Conservation (phyloP, 768 basidiomycete species). For the Boletus huronensis region DNA sequence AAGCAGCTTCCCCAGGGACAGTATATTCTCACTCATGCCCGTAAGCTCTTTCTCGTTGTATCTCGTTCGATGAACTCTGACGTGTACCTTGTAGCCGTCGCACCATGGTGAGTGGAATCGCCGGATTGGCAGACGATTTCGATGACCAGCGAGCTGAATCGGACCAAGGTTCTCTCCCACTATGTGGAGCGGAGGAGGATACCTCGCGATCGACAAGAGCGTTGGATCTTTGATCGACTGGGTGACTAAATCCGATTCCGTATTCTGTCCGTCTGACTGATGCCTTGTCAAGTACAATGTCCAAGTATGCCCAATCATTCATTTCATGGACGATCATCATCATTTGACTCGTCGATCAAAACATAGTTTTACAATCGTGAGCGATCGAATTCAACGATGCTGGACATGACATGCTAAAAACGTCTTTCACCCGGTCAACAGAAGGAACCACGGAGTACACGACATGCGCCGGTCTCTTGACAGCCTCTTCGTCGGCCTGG, state of each 20-base stretch:
- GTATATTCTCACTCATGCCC: slow-evolving; percentile 36
- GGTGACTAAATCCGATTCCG: slow-evolving; percentile 23
- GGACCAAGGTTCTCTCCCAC: slow-evolving; percentile 19
- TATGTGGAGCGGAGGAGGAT: slow-evolving; percentile 31
- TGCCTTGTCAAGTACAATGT: slow-evolving; percentile 31
- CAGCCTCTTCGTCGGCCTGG: slow-evolving; percentile 54
- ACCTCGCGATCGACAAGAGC: slow-evolving; percentile 34
- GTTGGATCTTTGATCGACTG: slow-evolving; percentile 47
- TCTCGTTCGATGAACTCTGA: background rate
- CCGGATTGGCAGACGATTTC: background rate
- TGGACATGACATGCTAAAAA: background rate
- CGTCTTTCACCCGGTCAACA: slow-evolving; percentile 18
- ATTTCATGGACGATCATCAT: background rate
- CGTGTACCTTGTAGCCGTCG: slow-evolving; percentile 11
- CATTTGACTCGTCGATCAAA: background rate
- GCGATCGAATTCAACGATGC: background rate
- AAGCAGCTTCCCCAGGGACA: slow-evolving; percentile 30
- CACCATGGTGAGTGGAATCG: slow-evolving; percentile 17
- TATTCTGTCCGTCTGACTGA: background rate
- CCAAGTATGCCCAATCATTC: slow-evolving; percentile 29
- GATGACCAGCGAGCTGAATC: background rate
- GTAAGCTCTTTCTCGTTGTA: slow-evolving; percentile 19
- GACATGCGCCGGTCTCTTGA: slow-evolving; percentile 57
- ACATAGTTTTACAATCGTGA: slow-evolving; percentile 32
- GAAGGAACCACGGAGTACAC: slow-evolving; percentile 64